Evolutionary conservation across 2,329 filamentous ascomycete species (phyloP), one percentile per base, ranked within the genome.

Genomic region (Lasiodiplodia sp.): DNA sequence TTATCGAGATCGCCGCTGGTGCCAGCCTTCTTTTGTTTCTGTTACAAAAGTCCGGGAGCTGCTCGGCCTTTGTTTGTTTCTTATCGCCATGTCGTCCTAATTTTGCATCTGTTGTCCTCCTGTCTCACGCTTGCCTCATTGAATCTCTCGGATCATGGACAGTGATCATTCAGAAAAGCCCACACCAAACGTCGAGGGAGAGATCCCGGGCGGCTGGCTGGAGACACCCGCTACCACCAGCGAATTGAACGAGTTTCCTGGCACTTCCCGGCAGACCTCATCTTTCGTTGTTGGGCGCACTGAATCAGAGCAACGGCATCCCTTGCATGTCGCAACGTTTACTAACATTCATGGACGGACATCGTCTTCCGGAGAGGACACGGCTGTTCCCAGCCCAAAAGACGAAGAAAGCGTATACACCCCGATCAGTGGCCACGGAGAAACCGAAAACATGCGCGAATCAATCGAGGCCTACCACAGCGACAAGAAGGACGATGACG

Each of bases 151-250:
- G 21, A 38, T 23, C 63, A 66, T 66, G 63, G 49, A 65, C 12
- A 21, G 49, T 16, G 62, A 56, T 6, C 21, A 72, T 52, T 34
- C 56, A 18, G 78, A 78, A 12, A 70, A 68, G 38, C 74, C 77
- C 14, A 79, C 77, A n/a, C 77, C 77, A 21, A 70, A 75, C 21
- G 70, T 73, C 7, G 75, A 77, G 31, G 47, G 31, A 12, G 73
- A 77, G 4, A 69, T 79, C 7, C 78, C 77, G 18, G 79, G 75
- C 62, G 77, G 72, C 5, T 80, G 77, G 76, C 75, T 77, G 62
- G 76, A 78, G 18, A 80, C 78, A 57, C 76, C 78, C 18, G 73
- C 71, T 7, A 31, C 64, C 63, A 16, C 71, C 51, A 44, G 58
- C 67, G 60, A 49, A 31, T 28, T 60, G 63, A 44, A 18, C 12